Percentiles rank a stretch among this genome's conserved stretches.
Conservation (phyloP, 2,329 filamentous ascomycete genomes). For the Trichocomaceae sp. region DNA sequence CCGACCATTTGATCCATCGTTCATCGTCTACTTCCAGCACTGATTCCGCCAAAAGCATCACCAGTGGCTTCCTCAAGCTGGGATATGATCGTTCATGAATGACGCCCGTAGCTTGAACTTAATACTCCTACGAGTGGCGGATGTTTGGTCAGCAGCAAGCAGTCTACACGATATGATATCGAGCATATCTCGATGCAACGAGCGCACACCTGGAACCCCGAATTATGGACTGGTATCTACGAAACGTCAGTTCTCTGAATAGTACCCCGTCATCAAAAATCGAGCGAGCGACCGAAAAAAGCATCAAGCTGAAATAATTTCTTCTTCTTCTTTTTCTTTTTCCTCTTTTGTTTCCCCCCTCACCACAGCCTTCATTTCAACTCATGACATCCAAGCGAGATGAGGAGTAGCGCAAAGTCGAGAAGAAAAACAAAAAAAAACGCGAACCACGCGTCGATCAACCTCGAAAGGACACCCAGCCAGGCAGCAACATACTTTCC, state of each 20-base stretch:
- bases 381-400: neutral
- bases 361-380: neutral
- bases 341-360: neutral
- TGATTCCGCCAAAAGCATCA: neutral
- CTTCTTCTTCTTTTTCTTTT: neutral
- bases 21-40: conserved; percentile 11
- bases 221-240: neutral
- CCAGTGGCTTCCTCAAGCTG: conserved; percentile 12
- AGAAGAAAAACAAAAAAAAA: conserved; percentile 2
- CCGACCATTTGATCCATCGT: conserved; percentile 3
- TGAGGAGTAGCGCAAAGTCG: neutral
- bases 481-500: too few species aligned
- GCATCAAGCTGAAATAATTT: neutral
- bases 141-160: neutral
- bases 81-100: conserved; percentile 12
- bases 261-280: neutral
- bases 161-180: neutral
- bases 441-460: neutral
- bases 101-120: neutral
- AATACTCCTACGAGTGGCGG: neutral
- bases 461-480: neutral
- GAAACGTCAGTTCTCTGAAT: neutral
- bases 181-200: neutral
- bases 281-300: neutral
- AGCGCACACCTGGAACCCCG: neutral